Conservation (phyloP, 2,329 filamentous ascomycete genomes). For the Ceratocystis cubensis region DNA sequence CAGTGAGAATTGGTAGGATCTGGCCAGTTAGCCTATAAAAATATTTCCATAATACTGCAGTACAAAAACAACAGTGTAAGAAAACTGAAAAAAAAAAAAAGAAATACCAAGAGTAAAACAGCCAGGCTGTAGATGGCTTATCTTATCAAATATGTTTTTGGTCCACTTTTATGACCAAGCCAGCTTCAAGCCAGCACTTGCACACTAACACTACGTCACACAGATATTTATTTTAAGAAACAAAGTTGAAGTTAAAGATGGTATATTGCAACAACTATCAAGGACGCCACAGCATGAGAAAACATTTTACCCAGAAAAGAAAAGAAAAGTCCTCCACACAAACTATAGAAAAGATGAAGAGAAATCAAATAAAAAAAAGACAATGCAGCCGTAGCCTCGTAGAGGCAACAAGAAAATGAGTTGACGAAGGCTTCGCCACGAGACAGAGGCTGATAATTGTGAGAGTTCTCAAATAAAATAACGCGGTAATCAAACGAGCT, state of each 20-base stretch:
- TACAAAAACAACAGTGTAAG: too few species aligned
- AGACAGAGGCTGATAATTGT: background rate
- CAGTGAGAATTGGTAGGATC: background rate
- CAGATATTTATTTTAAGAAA: background rate
- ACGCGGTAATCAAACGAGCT: background rate
- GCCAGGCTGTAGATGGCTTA: background rate
- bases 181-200: background rate
- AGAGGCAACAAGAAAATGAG: background rate
- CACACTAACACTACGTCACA: background rate
- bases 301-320: conserved; percentile 18
- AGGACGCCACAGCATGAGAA: conserved; percentile 20
- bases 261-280: conserved; percentile 16
- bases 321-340: conserved; percentile 11
- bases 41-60: too few species aligned
- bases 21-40: too few species aligned
- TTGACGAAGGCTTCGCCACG: background rate
- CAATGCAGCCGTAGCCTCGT: background rate
- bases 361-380: background rate
- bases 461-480: background rate
- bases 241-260: background rate
- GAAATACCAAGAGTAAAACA: background rate
- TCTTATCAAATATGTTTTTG: background rate
- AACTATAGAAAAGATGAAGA: background rate
- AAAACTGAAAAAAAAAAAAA: background rate
- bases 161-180: background rate